phyloP scores from a whole-genome alignment of 345 rosid species.

The Eucalyptus pumila region DNA sequence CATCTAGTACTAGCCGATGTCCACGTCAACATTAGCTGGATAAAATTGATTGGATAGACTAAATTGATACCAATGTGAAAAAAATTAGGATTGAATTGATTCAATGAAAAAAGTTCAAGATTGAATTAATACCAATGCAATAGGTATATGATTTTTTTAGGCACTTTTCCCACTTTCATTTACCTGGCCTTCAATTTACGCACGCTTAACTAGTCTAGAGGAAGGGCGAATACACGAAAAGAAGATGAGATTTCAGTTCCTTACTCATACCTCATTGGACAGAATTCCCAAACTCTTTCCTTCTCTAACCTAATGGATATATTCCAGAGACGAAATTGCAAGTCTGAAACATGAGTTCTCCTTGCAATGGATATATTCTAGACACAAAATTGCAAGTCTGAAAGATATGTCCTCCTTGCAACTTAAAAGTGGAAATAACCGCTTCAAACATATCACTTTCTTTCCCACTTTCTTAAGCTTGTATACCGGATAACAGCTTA shows the following conservation, averaged over 20 bases:
- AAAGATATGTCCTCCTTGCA: neutral
- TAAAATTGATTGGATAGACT: rapidly evolving
- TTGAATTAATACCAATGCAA: rapidly evolving
- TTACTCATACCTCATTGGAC: neutral
- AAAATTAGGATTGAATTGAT: too few species aligned
- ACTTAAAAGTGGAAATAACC: neutral
- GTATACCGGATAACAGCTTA: neutral
- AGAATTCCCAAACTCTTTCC: neutral
- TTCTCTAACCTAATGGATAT: neutral
- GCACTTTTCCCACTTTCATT: neutral
- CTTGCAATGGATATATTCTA: neutral
- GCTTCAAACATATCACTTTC: neutral
- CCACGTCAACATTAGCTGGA: rapidly evolving
- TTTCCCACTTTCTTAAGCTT: neutral
- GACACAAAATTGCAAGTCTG: neutral
- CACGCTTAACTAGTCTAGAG: too few species aligned
- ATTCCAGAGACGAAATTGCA: neutral
- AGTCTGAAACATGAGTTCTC: neutral
- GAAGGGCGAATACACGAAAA: neutral
- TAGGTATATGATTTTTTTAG: rapidly evolving
- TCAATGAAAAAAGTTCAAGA: too few species aligned
- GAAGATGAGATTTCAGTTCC: neutral
- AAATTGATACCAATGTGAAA: too few species aligned
- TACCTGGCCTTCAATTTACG: neutral
- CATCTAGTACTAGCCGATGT: rapidly evolving